These are phyloP conservation scores for Musa balbisiana DNA, from an alignment of 202 grass and related monocot genomes.

Conservation along the genomic window DNA sequence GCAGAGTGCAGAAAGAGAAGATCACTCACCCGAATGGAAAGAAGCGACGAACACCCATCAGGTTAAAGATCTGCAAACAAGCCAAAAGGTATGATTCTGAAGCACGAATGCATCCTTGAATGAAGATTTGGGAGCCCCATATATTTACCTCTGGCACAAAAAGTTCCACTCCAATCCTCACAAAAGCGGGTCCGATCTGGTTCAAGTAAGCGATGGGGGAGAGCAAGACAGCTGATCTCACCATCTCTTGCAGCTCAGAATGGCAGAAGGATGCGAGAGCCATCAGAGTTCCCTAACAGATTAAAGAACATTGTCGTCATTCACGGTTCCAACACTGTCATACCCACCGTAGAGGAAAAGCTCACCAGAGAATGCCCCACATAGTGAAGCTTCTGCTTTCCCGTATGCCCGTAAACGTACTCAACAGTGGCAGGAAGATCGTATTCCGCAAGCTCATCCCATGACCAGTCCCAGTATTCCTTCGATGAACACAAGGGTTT, in stretches of 20 bases:
- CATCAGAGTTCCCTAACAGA: constrained; percentile 40
- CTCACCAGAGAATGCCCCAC: constrained; percentile 40
- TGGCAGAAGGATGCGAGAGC: constrained; percentile 39
- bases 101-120: neutral
- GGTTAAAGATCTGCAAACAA: neutral
- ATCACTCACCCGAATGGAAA: neutral
- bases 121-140: neutral
- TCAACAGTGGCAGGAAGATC: constrained; percentile 36
- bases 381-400: constrained; percentile 43
- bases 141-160: constrained; percentile 40
- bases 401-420: constrained; percentile 28
- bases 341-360: too few relatives aligned
- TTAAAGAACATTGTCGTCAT: too few relatives aligned
- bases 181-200: constrained; percentile 31
- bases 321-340: too few relatives aligned
- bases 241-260: constrained; percentile 23
- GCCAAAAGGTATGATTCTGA: neutral
- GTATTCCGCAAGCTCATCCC: constrained; percentile 43
- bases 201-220: constrained; percentile 41
- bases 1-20: neutral
- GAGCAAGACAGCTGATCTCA: constrained; percentile 43
- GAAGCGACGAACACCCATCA: neutral
- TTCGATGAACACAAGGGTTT: neutral
- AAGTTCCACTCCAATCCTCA: constrained; percentile 21
- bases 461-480: constrained; percentile 59